Conservation (phyloP, 768 basidiomycete genomes). For the Mycena olivaceomarginata region DNA sequence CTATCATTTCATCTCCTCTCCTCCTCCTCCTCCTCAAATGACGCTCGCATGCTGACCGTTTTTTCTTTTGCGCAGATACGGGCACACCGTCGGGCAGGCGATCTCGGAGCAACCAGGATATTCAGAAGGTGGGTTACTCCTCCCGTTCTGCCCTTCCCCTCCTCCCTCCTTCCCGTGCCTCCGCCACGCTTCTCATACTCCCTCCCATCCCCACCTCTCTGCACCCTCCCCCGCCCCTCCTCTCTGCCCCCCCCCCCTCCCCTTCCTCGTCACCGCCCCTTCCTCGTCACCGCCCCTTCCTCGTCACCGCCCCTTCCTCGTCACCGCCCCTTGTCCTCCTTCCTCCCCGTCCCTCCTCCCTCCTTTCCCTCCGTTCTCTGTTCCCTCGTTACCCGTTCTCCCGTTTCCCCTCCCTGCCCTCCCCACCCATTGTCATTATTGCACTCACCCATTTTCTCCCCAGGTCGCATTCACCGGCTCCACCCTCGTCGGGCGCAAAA, state of each 20-base stretch:
- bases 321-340: background rate
- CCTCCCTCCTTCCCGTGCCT: no score
- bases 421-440: background rate
- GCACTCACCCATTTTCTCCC: background rate
- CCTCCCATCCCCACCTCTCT: background rate
- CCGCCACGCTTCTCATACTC: background rate
- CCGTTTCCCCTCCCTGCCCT: background rate
- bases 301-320: no score
- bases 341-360: background rate
- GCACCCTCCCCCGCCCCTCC: background rate
- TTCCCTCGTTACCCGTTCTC: background rate
- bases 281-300: no score
- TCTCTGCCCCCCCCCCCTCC: background rate
- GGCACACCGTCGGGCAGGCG: slow-evolving; percentile 77
- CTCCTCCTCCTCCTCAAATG: background rate
- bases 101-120: slow-evolving; percentile 79
- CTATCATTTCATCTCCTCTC: background rate
- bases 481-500: slow-evolving; percentile 80
- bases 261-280: no score
- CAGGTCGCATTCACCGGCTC: slow-evolving; percentile 86
- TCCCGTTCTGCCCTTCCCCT: background rate
- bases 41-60: background rate
- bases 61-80: slow-evolving; percentile 39
- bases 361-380: background rate
- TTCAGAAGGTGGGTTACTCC: slow-evolving; percentile 66